Evolutionary conservation across 2,329 filamentous ascomycete genomes (phyloP), one percentile per base, ranked within the genome.

Genomic region (Gaeumannomyces tritici): DNA sequence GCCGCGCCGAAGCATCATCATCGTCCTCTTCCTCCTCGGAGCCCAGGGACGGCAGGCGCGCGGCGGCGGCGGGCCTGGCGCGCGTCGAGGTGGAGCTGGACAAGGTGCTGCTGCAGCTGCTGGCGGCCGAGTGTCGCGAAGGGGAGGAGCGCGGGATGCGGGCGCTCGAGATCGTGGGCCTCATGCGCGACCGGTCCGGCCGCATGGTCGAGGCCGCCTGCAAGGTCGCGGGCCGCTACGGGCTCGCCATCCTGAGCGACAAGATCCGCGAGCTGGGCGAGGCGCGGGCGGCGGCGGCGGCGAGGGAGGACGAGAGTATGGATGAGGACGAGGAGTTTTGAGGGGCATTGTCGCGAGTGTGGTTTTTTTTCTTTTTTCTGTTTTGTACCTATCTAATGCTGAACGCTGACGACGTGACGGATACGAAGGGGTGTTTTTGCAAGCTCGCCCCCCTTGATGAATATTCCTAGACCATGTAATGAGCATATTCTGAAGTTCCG

Each of bases 111-210:
- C 79, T 99, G 66, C 92, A 97, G 77, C 83, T 98, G 72, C 80
- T 99, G 70, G 93, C 91, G 2, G 79, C 89, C 8, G 95, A 98
- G 78, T 99, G 95, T 73, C 86, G 92, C 64, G 91, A 95, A 67
- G 91, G 92, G 57, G 95, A 99, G 73, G 93, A 98, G 66, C 83
- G 89, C 33, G 93, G 93, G 7, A 97, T 97, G 91, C 91, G 93
- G 67, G 93, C 93, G 0, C 79, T 99, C 47, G 96, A 99, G 76
- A 83, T 98, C 69, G 95, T 96, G 33, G 81, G 84, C 65, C 79
- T 99, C 70, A 90, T 99, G 87, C 84, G 83, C 57, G 93, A 98
- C 76, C 81, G 86, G 57, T 89, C 85, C 64, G 93, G 93, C 24
- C 88, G 89, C 73, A 97, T 97, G 90, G 75, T 96, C 63, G 92